phyloP scores from a whole-genome alignment of 148 eudicot genomes.

The Vaccinium macrocarpon region DNA sequence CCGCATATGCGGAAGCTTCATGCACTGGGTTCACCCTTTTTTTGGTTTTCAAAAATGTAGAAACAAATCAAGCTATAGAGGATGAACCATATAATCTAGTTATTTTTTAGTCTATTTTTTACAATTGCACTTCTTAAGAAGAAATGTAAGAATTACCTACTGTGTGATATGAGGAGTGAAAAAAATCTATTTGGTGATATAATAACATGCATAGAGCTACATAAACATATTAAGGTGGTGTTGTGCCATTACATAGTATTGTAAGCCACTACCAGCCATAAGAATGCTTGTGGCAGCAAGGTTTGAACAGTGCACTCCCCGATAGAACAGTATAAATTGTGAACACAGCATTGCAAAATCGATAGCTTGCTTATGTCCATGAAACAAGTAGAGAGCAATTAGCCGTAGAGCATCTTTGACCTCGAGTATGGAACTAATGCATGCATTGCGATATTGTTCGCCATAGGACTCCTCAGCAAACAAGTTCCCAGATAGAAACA shows the following conservation, averaged over 20 bases:
- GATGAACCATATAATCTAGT: not conserved
- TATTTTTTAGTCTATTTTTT: not conserved
- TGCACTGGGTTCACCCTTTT: not conserved
- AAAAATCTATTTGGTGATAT: not conserved
- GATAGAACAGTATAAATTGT: not conserved
- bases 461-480: not conserved
- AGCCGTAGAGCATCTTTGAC: not conserved
- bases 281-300: constrained; percentile 5
- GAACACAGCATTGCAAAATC: not conserved
- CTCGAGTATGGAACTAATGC: not conserved
- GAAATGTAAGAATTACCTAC: not conserved
- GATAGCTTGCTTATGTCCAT: not conserved
- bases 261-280: not conserved
- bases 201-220: not conserved
- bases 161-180: not conserved
- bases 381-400: not conserved
- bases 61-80: not conserved
- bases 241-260: not conserved
- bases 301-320: not conserved
- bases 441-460: not conserved
- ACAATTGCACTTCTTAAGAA: not conserved
- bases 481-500: not conserved
- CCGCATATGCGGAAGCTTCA: too few species aligned
- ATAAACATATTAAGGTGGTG: not conserved
- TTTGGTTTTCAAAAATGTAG: not conserved